Evolutionary conservation across 306 rosid genomes (phyloP).

Genomic region (Macrotyloma uniflorum): DNA sequence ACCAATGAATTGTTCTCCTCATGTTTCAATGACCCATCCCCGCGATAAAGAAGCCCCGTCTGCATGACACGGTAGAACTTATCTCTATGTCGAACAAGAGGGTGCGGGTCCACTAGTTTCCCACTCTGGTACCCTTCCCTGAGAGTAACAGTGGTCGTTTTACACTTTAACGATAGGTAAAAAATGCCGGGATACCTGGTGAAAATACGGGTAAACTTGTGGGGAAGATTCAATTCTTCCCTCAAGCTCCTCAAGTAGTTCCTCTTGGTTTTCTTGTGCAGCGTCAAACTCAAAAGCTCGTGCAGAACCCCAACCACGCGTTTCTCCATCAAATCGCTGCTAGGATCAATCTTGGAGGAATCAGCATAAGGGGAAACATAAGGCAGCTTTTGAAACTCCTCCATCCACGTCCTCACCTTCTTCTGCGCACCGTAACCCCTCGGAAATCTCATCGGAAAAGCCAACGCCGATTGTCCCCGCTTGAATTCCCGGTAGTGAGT

Average conservation of each 20-base stretch:
- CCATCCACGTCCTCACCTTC: constrained; percentile 90
- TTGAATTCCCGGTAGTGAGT: constrained; percentile 70
- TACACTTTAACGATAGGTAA: constrained; percentile 87
- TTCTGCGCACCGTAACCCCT: constrained; percentile 87
- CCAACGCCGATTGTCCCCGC: constrained; percentile 67
- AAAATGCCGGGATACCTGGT: constrained; percentile 88
- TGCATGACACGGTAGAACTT: constrained; percentile 87
- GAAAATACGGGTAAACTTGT: constrained; percentile 81
- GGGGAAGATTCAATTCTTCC: constrained; percentile 87
- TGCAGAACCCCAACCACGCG: constrained; percentile 90
- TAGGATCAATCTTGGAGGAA: constrained; percentile 67
- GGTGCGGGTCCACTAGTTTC: constrained; percentile 75
- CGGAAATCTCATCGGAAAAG: constrained; percentile 82
- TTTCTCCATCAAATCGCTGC: constrained; percentile 95
- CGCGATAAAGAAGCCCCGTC: constrained; percentile 76
- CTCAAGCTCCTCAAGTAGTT: constrained; percentile 84
- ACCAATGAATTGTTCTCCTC: constrained; percentile 16
- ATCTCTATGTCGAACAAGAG: constrained; percentile 63
- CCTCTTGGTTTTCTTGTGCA: constrained; percentile 92
- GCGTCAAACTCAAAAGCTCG: constrained; percentile 74
- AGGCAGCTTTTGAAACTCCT: constrained; percentile 86
- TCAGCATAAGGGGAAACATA: constrained; percentile 81
- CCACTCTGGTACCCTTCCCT: constrained; percentile 85
- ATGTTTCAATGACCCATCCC: constrained; percentile 58
- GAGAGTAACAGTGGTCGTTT: constrained; percentile 76